Evolutionary conservation across 352 stramenopile species (phyloP).

Genomic region (Pythium brassicae): DNA sequence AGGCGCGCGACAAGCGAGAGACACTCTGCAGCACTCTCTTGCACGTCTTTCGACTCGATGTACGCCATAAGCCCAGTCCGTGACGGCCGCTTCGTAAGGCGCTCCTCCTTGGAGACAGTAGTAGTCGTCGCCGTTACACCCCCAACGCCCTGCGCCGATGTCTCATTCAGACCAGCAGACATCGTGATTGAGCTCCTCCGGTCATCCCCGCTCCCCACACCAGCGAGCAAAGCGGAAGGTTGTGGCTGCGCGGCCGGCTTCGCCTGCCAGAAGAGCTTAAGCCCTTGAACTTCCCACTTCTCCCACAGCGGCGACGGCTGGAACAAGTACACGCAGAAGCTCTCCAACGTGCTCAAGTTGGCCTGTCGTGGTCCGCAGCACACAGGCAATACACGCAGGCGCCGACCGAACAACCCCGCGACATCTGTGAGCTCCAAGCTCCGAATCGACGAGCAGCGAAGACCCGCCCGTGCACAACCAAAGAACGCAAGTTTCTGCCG

Average conservation of each 20-base stretch:
- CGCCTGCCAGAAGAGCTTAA: slow-evolving; percentile 35
- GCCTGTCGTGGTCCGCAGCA: slow-evolving; percentile 1
- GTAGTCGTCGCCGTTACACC: neutral
- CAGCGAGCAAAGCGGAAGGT: neutral
- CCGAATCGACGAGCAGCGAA: too few species aligned
- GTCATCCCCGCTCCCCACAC: neutral
- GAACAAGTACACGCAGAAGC: slow-evolving; percentile 47
- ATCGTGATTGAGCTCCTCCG: neutral
- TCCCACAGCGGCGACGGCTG: slow-evolving; percentile 60
- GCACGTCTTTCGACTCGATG: slow-evolving; percentile 6
- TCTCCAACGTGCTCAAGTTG: slow-evolving; percentile 33
- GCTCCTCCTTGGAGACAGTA: neutral
- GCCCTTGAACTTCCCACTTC: slow-evolving; percentile 44
- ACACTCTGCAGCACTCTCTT: slow-evolving; percentile 6
- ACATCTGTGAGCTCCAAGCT: neutral
- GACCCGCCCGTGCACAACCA: too few species aligned
- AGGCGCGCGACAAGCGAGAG: slow-evolving; percentile 1
- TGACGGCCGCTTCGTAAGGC: slow-evolving; percentile 2
- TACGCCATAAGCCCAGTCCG: neutral
- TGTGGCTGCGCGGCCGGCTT: neutral
- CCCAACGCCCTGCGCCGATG: neutral
- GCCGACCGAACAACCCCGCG: neutral
- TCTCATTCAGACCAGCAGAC: neutral
- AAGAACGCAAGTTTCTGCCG: too few species aligned
- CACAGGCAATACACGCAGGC: neutral